Base-by-base conservation (phyloP, 2,329 filamentous ascomycete genomes). In the Penicillium crustosum region DNA sequence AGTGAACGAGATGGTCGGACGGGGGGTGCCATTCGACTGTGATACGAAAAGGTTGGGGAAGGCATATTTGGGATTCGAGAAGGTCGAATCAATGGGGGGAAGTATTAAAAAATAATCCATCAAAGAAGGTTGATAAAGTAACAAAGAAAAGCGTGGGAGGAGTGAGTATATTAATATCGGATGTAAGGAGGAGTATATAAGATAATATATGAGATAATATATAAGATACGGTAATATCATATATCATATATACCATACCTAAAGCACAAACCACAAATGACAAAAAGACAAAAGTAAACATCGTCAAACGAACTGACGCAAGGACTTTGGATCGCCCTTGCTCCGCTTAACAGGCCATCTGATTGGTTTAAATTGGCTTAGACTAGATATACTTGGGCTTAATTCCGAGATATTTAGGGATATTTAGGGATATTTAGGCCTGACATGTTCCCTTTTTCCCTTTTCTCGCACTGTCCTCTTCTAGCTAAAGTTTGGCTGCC, bases 401-500 rank as follows among this genome's bases (percentile, higher is more conserved):
- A 31, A 31, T 31, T 31, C 29, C 29, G 10, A 31, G 29, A 12
- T 1, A 6, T 23, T 33, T 39, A 36, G 21, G 21, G n/a, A n/a
- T n/a, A n/a, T n/a, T n/a, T n/a, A n/a, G n/a, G n/a, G 29, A 12
- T 1, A 6, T 23, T 33, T 39, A 36, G 21, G 21, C 13, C 36
- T 38, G 35, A 39, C 42, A 35, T n/a, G 19, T 55, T 31, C 21
- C 27, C 12, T 25, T 19, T 12, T 12, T n/a, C n/a, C n/a, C 9
- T 29, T 0, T 31, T 31, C 23, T n/a, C 38, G 35, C 36, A 19
- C 15, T 47, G 17, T 19, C 15, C 27, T 17, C 27, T 17, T 6
- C 57, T 63, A 73, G 59, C 66, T 71, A 23, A 23, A 81, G 73
- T 70, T 81, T 82, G 62, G 79, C 78, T 53, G 81, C 82, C 66